phyloP scores from a whole-genome alignment of 176 grass and related monocot genomes.

The Oryza longistaminata region DNA sequence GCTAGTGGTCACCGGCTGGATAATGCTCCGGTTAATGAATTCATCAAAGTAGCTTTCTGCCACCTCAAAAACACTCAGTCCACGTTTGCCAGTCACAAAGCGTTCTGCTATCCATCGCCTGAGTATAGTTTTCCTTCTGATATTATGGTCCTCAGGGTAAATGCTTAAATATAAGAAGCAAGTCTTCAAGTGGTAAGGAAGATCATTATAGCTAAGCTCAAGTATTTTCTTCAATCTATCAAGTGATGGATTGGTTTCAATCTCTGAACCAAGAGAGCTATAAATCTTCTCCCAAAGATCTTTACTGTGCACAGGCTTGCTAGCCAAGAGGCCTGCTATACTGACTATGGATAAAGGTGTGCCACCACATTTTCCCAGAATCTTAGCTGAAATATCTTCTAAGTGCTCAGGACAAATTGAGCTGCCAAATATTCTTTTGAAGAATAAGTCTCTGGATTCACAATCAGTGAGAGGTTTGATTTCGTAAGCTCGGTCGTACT shows the following conservation, averaged over 20 bases:
- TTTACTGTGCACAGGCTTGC: constrained; percentile 10
- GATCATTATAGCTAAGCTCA: constrained; percentile 52
- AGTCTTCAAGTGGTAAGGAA: constrained; percentile 46
- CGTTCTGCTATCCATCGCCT: constrained; percentile 44
- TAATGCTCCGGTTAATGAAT: constrained; percentile 33
- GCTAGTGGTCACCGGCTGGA: constrained; percentile 31
- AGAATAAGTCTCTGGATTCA: constrained; percentile 40
- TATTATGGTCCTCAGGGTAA: constrained; percentile 34
- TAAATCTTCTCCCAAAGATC: constrained; percentile 34
- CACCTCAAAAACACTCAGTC: constrained; percentile 31
- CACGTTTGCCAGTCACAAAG: constrained; percentile 41
- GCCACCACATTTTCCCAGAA: constrained; percentile 34
- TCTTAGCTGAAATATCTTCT: constrained; percentile 13
- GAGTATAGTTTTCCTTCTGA: constrained; percentile 43
- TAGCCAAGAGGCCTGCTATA: constrained; percentile 43
- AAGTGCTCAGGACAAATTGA: constrained; percentile 23
- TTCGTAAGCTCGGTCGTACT: constrained; percentile 41
- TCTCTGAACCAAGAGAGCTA: constrained; percentile 32
- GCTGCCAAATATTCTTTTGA: constrained; percentile 32
- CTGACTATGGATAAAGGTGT: constrained; percentile 40
- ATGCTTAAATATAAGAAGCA: constrained; percentile 49
- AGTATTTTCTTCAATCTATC: constrained; percentile 48
- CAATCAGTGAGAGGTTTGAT: constrained; percentile 32
- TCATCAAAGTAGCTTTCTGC: constrained; percentile 34
- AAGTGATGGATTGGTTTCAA: constrained; percentile 42